Evolutionary conservation across 2,329 filamentous ascomycete species (phyloP), one percentile per base, ranked within the genome.

Genomic region (Penicillium sp.): DNA sequence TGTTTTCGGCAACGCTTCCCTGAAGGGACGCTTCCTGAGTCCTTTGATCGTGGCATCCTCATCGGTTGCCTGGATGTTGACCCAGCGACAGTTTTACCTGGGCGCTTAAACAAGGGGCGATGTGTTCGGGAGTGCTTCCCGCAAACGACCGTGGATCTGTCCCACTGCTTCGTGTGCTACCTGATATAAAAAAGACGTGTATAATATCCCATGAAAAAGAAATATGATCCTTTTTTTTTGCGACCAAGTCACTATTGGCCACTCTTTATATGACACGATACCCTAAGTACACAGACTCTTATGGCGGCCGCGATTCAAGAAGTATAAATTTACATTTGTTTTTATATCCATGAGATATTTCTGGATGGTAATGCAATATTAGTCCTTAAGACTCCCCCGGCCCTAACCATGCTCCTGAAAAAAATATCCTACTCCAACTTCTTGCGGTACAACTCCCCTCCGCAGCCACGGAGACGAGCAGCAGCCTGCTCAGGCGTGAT

Each of bases 401-500:
- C 13, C 28, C 28, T 13, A 5, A 20, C 35, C 18, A 20, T 38
- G 16, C 10, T 38, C 16, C 35, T 10, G 5, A 20, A 13, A 13
- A 42, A n/a, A 14, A 11, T n/a, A 20, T 18, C 20, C 39, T 55
- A 60, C 20, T 69, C 61, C 43, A 85, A 62, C 60, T 76, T 81
- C 68, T 87, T 90, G 58, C 94, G 83, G 69, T 99, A 97, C 56
- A 99, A 75, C 68, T 90, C 84, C 14, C 91, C 91, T 3, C 85
- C 89, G 57, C 90, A 92, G 51, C 80, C 79, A 58, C 88, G 83
- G 53, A 99, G 76, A 44, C 85, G 84, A 24, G 84, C 85, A 13
- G 94, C 88, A 1, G 94, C 94, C 74, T 97, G 94, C 74, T 99
- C 94, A 0, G 94, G 92, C 0, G 94, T 99, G 64, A 99, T 97